These are phyloP conservation scores for Fereydounia khargensis DNA, from an alignment of 1,284 basidiomycete genomes.

Conservation along the genomic window DNA sequence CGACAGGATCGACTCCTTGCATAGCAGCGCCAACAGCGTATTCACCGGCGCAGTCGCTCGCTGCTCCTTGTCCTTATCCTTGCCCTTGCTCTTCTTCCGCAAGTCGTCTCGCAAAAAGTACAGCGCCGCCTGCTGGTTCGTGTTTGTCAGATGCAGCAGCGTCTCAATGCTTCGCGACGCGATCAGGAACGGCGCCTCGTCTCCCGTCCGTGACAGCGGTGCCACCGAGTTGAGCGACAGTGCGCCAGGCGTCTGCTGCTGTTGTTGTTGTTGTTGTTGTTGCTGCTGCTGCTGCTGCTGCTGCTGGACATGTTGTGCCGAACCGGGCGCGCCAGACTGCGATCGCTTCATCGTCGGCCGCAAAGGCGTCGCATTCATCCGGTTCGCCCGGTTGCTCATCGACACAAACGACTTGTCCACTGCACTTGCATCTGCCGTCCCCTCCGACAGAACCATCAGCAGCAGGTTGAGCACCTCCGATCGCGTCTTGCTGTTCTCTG, in stretches of 20 bases:
- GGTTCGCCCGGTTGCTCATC: slow-evolving; percentile 62
- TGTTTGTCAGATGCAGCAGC: slow-evolving; percentile 40
- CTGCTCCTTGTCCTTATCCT: slow-evolving; percentile 18
- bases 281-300: not conserved
- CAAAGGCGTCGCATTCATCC: slow-evolving; percentile 38
- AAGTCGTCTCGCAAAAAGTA: slow-evolving; percentile 53
- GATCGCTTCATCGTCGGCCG: slow-evolving; percentile 36
- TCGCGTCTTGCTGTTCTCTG: slow-evolving; percentile 89
- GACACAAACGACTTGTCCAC: slow-evolving; percentile 93
- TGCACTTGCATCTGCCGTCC: slow-evolving; percentile 82
- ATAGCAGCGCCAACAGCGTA: slow-evolving; percentile 42
- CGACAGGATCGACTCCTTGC: slow-evolving; percentile 46
- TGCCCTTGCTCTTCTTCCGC: slow-evolving; percentile 43
- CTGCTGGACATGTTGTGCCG: slow-evolving; percentile 1
- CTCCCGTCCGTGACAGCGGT: slow-evolving; percentile 52
- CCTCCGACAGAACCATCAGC: slow-evolving; percentile 88
- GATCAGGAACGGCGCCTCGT: slow-evolving; percentile 55
- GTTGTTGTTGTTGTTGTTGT: not conserved
- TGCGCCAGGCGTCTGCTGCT: not conserved
- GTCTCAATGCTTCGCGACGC: slow-evolving; percentile 53
- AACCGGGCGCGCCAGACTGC: slow-evolving; percentile 12
- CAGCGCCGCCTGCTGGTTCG: slow-evolving; percentile 45
- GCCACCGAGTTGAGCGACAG: slow-evolving; percentile 20
- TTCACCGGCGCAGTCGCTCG: slow-evolving; percentile 42
- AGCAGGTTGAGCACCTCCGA: slow-evolving; percentile 89